Base-by-base conservation (phyloP, 176 grass and related monocot genomes). In the Tuctoria greenei region DNA sequence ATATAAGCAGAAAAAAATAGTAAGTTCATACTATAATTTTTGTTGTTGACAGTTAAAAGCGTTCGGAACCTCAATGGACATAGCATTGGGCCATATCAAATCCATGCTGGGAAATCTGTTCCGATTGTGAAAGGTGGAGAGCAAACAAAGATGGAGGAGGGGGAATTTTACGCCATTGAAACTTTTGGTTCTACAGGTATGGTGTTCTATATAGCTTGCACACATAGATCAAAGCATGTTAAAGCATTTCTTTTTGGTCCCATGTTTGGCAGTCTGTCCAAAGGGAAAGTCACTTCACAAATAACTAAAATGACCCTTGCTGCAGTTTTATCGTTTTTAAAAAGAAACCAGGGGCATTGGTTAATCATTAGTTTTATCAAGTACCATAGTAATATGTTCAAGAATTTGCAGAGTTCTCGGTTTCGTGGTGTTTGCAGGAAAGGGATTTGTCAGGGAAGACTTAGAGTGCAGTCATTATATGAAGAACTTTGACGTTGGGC, bases 141-240 rank as follows among this genome's bases (percentile, higher is more conserved):
- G 21, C 95, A 99, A 77, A 99, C 89, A 31, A 99, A 95, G 88
- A 99, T 95, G 92, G 92, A 99, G 74, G 95, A 99, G 76, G 95
- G 95, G 13, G 92, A 99, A 70, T 90, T 95, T 85, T 99, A 90
- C 84, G 95, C 95, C 37, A 95, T 99, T 64, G 95, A 99, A 82
- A 99, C 95, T 68, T 95, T 99, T 80, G 92, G 86, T 31, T 99
- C 91, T n/a, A 99, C 95, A 69, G 92, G 95, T 99, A 81, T 31
- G 58, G 14, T 43, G 20, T n/a, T n/a, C n/a, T 31, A 38, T 83
- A 47, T 62, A 69, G 41, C 15, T 62, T 74, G 17, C 52, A 69
- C 45, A 26, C 6, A 50, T 31, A 52, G 14, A 63, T 46, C 0
- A 7, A 54, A 25, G 36, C 16, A 9, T 38, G 34, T 8, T 61